These are phyloP conservation scores for Leccinum pallidistipes DNA, from an alignment of 1,284 basidiomycete species.

Conservation along the genomic window DNA sequence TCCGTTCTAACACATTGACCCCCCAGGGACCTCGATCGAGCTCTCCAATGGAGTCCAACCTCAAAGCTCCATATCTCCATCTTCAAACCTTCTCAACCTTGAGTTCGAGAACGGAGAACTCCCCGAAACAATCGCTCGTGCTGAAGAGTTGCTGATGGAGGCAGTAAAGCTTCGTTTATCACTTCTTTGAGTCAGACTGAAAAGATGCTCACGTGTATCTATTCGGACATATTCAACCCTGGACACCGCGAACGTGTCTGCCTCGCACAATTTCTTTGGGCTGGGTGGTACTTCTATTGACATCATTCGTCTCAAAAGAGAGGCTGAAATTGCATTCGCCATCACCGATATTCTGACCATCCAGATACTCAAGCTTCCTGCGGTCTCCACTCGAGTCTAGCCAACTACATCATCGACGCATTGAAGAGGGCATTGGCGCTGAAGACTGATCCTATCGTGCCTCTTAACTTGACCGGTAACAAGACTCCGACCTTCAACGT, in stretches of 20 bases:
- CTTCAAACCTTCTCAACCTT: background rate
- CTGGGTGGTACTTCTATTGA: slow-evolving; percentile 32
- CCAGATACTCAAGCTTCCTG: slow-evolving; percentile 39
- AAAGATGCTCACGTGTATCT: slow-evolving; percentile 20
- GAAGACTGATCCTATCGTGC: slow-evolving; percentile 35
- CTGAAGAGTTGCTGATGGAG: slow-evolving; percentile 18
- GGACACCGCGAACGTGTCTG: slow-evolving; percentile 17
- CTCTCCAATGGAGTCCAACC: slow-evolving; percentile 2
- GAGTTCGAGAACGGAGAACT: slow-evolving; percentile 3
- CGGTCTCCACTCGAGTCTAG: slow-evolving; percentile 33
- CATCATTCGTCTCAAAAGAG: slow-evolving; percentile 33
- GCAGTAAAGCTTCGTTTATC: slow-evolving; percentile 23
- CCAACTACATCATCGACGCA: slow-evolving; percentile 23
- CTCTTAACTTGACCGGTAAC: slow-evolving; percentile 36
- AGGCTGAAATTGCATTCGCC: slow-evolving; percentile 33
- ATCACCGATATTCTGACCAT: slow-evolving; percentile 39
- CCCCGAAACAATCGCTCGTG: slow-evolving; percentile 20
- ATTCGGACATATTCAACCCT: slow-evolving; percentile 27
- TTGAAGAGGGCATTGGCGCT: slow-evolving; percentile 7
- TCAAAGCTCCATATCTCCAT: slow-evolving; percentile 31
- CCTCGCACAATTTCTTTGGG: slow-evolving; percentile 30
- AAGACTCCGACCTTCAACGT: slow-evolving; percentile 38
- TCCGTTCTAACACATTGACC: slow-evolving; percentile 12
- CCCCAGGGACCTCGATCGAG: background rate
- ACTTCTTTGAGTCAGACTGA: slow-evolving; percentile 18